Evolutionary conservation across 768 basidiomycete species (phyloP).

Genomic region (Boletus sensibilis): DNA sequence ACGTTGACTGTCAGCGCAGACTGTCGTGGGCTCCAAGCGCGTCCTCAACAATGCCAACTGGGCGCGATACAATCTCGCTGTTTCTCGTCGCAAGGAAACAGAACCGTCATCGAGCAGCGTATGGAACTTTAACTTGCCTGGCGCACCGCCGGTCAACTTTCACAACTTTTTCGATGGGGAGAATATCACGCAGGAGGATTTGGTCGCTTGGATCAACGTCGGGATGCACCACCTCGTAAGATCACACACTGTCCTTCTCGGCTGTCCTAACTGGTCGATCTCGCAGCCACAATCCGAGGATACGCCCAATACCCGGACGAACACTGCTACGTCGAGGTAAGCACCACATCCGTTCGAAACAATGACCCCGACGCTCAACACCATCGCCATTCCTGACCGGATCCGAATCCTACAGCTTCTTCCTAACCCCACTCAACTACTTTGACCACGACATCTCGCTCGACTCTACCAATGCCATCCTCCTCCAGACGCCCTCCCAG

Average conservation of each 20-base stretch:
- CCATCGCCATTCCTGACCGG: background rate
- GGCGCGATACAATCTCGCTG: slow-evolving; percentile 61
- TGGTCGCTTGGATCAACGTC: slow-evolving; percentile 66
- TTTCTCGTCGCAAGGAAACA: slow-evolving; percentile 57
- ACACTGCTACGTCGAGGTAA: slow-evolving; percentile 53
- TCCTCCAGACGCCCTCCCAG: slow-evolving; percentile 40
- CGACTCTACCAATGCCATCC: slow-evolving; percentile 53
- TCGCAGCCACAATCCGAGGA: slow-evolving; percentile 61
- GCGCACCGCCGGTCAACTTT: slow-evolving; percentile 53
- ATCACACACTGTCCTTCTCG: background rate
- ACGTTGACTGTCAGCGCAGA: slow-evolving; percentile 33
- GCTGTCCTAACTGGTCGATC: background rate
- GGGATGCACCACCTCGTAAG: slow-evolving; percentile 64
- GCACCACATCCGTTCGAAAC: slow-evolving; percentile 3
- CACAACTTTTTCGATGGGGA: slow-evolving; percentile 65
- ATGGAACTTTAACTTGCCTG: slow-evolving; percentile 67
- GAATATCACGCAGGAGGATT: slow-evolving; percentile 59
- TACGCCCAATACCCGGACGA: slow-evolving; percentile 59
- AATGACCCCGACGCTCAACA: background rate
- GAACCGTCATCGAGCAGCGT: slow-evolving; percentile 56
- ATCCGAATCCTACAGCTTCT: slow-evolving; percentile 39
- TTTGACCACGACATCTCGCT: slow-evolving; percentile 63
- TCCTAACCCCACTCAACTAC: slow-evolving; percentile 62
- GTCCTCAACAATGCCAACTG: slow-evolving; percentile 62
- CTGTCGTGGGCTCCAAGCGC: slow-evolving; percentile 58